phyloP scores from a whole-genome alignment of 768 basidiomycete genomes.

The Lactarius sp. region DNA sequence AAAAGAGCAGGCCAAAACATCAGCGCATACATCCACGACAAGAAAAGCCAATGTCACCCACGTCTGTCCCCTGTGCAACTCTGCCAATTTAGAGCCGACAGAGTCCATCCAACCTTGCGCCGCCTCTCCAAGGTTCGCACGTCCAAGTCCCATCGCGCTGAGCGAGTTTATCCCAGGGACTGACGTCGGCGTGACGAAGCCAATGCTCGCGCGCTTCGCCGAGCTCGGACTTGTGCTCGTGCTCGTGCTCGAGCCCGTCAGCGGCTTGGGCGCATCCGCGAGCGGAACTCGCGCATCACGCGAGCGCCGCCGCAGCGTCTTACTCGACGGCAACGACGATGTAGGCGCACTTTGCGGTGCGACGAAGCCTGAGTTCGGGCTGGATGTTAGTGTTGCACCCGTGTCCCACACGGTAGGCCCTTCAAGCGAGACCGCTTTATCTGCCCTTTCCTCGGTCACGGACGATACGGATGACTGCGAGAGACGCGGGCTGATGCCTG shows the following conservation, averaged over 20 bases:
- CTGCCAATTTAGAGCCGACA: conserved; percentile 50
- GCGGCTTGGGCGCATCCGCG: conserved; percentile 30
- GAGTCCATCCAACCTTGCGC: conserved; percentile 41
- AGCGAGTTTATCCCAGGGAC: conserved; percentile 40
- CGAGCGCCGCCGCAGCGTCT: conserved; percentile 29
- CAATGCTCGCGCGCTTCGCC: conserved; percentile 21
- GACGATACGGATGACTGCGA: conserved; percentile 48
- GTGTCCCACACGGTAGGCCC: conserved; percentile 45
- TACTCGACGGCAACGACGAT: not conserved
- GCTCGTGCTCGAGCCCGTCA: conserved; percentile 11
- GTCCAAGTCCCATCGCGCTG: conserved; percentile 27
- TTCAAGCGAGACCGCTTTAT: conserved; percentile 16
- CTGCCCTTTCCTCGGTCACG: conserved; percentile 29
- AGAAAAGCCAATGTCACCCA: conserved; percentile 35
- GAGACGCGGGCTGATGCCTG: conserved; percentile 35
- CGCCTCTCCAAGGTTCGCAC: conserved; percentile 30
- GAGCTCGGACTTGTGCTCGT: conserved; percentile 11
- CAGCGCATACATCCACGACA: not conserved
- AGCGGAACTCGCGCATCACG: conserved; percentile 25
- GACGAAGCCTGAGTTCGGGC: conserved; percentile 10
- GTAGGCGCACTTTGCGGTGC: not conserved
- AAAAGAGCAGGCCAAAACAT: not conserved
- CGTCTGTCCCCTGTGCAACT: conserved; percentile 50
- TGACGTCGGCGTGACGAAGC: conserved; percentile 34
- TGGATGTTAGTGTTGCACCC: conserved; percentile 46